Base-by-base conservation (phyloP, 2,329 filamentous ascomycete genomes). In the Trichoderma sp. region DNA sequence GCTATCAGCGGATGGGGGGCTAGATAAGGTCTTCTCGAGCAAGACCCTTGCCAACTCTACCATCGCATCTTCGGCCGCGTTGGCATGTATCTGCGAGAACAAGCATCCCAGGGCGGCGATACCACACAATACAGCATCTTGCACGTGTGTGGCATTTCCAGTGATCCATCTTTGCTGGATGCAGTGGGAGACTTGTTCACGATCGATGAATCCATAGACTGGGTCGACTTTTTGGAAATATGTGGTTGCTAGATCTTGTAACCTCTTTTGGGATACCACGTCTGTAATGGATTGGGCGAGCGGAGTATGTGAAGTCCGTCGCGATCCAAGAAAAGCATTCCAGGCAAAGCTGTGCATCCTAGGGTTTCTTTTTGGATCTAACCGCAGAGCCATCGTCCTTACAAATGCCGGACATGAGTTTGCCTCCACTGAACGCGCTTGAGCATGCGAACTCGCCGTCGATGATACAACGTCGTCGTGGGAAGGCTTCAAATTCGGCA, bases 241-340 rank as follows among this genome's bases (percentile, higher is more conserved):
- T 1, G 9, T 3, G 22, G 22, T 45, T 35, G 59, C 45, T 25
- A 63, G 32, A 17, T 29, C 45, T 27, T 63, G 42, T 19, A 63
- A 7, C 5, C 42, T 50, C 29, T 37, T 63, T 8, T 63, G 59
- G 2, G 59, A 52, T 19, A 52, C 15, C 15, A 63, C 27, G 10
- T 52, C 59, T 10, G 32, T 52, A 19, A 63, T 63, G 1, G 29
- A 52, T 5, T 52, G 32, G 7, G 25, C 45, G 2, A 19, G 5
- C 29, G 59, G 29, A 8, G 32, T n/a, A 27, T 22, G 29, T 13
- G 10, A 35, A n/a, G 42, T 27, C 15, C 34, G 32, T 25, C 45
- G 59, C 35, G 59, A 50, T 17, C 59, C 59, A n/a, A 63, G 59
- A 52, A 63, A 63, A 22, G 59, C 42, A n/a, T 63, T 63, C 59